Conservation (phyloP, 2,329 filamentous ascomycete genomes). For the Apiospora marii region DNA sequence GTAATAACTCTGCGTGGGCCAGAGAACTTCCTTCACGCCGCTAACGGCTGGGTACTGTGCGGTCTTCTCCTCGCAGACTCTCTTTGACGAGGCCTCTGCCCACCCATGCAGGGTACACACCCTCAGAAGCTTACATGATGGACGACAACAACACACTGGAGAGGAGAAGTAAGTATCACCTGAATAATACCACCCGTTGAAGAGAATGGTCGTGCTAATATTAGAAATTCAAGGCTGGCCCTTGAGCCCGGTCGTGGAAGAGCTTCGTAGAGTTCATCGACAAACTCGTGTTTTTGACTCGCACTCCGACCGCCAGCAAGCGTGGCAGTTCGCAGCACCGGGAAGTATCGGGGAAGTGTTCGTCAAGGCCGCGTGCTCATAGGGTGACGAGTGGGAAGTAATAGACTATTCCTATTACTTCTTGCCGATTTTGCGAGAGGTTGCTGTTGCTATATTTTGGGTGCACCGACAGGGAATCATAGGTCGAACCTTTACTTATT, state of each 20-base stretch:
- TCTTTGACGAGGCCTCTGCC: not conserved
- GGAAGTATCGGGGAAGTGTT: too few relatives aligned
- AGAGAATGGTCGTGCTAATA: not conserved
- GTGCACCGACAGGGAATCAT: too few relatives aligned
- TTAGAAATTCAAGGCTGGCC: conserved; percentile 1
- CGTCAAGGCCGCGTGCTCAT: too few relatives aligned
- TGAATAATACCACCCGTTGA: not conserved
- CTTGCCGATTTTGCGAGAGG: too few relatives aligned
- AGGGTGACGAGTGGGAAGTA: too few relatives aligned
- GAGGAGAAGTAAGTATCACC: conserved; percentile 13
- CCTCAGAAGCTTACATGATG: not conserved
- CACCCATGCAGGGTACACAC: not conserved
- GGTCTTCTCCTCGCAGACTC: not conserved
- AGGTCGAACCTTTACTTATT: too few relatives aligned
- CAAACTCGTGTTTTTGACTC: too few relatives aligned
- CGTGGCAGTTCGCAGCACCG: too few relatives aligned
- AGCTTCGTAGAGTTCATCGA: too few relatives aligned
- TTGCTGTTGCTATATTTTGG: too few relatives aligned
- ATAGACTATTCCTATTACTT: too few relatives aligned
- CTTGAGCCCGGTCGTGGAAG: conserved; percentile 16
- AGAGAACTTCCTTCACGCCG: not conserved
- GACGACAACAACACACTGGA: not conserved
- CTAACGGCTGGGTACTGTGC: not conserved
- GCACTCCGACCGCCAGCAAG: too few relatives aligned
- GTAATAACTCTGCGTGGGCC: not conserved